These are phyloP conservation scores for Pseudogymnoascus pannorum DNA, from an alignment of 2,329 filamentous ascomycete genomes.

Conservation along the genomic window DNA sequence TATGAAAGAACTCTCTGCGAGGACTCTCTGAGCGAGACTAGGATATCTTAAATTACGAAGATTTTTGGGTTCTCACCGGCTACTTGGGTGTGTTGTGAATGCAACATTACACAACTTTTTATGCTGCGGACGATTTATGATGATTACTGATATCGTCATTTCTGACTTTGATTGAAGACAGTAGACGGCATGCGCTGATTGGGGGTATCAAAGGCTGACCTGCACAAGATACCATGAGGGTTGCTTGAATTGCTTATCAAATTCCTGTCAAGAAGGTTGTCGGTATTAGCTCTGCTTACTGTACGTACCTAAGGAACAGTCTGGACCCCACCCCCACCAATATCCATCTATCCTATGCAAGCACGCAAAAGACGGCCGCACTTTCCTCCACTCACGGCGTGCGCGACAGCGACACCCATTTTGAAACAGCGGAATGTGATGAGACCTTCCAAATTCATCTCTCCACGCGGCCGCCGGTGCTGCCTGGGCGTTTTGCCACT, in stretches of 20 bases:
- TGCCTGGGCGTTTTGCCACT: not conserved
- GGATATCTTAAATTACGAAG: not conserved
- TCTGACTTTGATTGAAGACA: not conserved
- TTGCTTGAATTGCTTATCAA: not conserved
- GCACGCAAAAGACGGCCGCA: not conserved
- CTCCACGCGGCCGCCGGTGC: not conserved
- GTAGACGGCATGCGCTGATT: not conserved
- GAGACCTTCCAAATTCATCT: not conserved
- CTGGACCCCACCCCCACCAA: not conserved
- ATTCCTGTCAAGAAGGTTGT: not conserved
- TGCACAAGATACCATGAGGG: not conserved
- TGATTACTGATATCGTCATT: not conserved
- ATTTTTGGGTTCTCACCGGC: not conserved
- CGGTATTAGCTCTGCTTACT: constrained; percentile 4
- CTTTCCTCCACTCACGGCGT: constrained; percentile 7
- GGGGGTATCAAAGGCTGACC: not conserved
- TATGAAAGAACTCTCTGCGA: not conserved
- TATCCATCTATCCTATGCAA: not conserved
- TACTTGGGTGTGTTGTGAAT: not conserved
- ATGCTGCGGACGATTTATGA: not conserved
- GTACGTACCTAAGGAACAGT: not conserved
- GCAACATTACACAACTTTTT: not conserved
- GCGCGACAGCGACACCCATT: not conserved
- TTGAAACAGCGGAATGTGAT: constrained; percentile 1
- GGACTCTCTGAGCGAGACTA: not conserved